Evolutionary conservation across 176 grass and related monocot species (phyloP).

Genomic region (Melocanna baccifera): DNA sequence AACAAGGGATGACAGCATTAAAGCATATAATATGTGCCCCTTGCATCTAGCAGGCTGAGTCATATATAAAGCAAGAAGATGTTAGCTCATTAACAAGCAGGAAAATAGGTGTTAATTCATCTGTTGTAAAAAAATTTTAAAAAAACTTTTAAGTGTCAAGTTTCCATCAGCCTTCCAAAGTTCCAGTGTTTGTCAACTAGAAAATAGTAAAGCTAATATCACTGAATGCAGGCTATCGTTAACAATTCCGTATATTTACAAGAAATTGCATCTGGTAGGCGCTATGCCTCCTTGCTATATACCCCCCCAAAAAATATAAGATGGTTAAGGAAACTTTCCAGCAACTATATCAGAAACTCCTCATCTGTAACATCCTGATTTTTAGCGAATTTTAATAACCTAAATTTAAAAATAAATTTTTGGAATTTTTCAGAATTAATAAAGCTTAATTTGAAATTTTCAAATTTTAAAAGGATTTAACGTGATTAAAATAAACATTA

Average conservation of each 20-base stretch:
- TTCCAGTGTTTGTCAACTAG: neutral
- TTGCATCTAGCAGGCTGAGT: neutral
- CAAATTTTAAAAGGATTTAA: too few relatives aligned
- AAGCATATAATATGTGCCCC: neutral
- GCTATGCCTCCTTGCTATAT: neutral
- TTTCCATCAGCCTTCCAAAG: neutral
- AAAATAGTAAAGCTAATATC: constrained; percentile 20
- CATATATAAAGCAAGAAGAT: neutral
- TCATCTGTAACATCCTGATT: too few relatives aligned
- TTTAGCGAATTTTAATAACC: too few relatives aligned
- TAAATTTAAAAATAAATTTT: too few relatives aligned
- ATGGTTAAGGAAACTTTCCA: neutral
- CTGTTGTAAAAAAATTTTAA: neutral
- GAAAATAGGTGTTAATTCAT: neutral
- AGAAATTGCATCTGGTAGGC: neutral
- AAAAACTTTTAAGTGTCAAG: neutral
- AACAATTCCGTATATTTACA: neutral
- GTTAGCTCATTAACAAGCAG: neutral
- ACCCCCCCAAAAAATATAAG: neutral
- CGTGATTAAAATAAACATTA: too few relatives aligned
- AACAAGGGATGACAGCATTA: neutral
- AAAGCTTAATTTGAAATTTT: too few relatives aligned
- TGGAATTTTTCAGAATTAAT: too few relatives aligned
- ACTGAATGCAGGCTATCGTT: neutral
- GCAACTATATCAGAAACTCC: neutral